Conservation (phyloP, 1,284 basidiomycete genomes). For the Moesziomyces antarcticus region DNA sequence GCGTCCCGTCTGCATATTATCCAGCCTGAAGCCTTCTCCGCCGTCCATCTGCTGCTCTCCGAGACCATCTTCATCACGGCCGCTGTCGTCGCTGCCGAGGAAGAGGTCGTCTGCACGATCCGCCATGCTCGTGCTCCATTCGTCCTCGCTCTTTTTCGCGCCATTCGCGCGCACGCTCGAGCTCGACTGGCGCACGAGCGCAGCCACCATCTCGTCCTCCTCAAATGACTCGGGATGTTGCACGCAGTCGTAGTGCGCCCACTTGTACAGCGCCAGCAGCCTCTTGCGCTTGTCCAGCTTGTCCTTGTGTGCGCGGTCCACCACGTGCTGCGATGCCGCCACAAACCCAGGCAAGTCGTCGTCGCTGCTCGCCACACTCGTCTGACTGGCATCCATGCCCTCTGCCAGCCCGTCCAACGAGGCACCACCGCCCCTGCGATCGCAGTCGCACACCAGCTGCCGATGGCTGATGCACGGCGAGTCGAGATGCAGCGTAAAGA, state of each 20-base stretch:
- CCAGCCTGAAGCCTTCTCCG: slow-evolving; percentile 16
- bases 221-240: slow-evolving; percentile 29
- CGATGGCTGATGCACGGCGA: slow-evolving; percentile 91
- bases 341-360: slow-evolving; percentile 45
- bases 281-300: slow-evolving; percentile 76
- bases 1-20: slow-evolving; percentile 29
- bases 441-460: slow-evolving; percentile 66
- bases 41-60: background rate
- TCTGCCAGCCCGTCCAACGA: background rate
- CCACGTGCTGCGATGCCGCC: slow-evolving; percentile 52
- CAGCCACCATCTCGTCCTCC: slow-evolving; percentile 36
- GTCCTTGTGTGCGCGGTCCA: slow-evolving; percentile 15
- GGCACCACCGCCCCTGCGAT: slow-evolving; percentile 47
- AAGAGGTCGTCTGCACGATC: slow-evolving; percentile 32
- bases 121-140: slow-evolving; percentile 33
- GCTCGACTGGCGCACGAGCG: slow-evolving; percentile 12
- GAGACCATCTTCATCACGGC: background rate
- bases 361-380: slow-evolving; percentile 25
- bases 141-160: slow-evolving; percentile 2
- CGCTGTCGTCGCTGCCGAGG: slow-evolving; percentile 11
- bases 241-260: slow-evolving; percentile 80
- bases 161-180: background rate
- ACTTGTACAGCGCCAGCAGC: slow-evolving; percentile 84
- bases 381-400: slow-evolving; percentile 7
- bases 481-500: slow-evolving; percentile 84